Evolutionary conservation across 1,284 basidiomycete species (phyloP).

Genomic region (Phaffia rhodozyma): DNA sequence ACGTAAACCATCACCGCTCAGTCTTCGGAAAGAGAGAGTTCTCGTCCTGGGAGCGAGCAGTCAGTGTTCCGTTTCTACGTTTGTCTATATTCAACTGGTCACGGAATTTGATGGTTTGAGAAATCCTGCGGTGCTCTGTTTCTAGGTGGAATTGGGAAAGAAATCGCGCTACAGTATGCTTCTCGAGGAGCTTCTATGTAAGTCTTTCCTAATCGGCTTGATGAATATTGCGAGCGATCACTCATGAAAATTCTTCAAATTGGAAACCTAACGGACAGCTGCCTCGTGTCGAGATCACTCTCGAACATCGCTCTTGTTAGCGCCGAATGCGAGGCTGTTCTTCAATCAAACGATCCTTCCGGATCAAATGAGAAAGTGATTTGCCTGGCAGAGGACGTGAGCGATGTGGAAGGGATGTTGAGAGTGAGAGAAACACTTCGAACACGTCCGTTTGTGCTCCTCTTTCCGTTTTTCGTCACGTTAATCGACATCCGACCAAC

Average conservation of each 20-base stretch:
- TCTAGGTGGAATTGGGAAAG: slow-evolving; percentile 55
- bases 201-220: slow-evolving; percentile 1
- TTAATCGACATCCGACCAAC: neutral
- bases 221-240: neutral
- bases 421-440: slow-evolving; percentile 46
- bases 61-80: neutral
- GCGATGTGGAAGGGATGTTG: slow-evolving; percentile 55
- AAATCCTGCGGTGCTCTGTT: neutral
- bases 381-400: slow-evolving; percentile 52
- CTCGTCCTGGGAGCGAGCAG: slow-evolving; percentile 68
- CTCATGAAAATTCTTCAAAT: neutral
- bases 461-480: neutral
- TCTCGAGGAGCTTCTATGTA: slow-evolving; percentile 55
- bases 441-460: slow-evolving; percentile 40
- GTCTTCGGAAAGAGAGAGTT: slow-evolving; percentile 47
- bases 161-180: slow-evolving; percentile 61
- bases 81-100: neutral
- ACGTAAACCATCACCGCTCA: no score
- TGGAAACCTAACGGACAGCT: slow-evolving; percentile 30
- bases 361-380: slow-evolving; percentile 12
- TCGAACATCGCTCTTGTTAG: slow-evolving; percentile 49
- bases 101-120: neutral
- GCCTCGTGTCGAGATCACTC: slow-evolving; percentile 59
- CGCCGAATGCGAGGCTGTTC: slow-evolving; percentile 43
- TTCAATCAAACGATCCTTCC: slow-evolving; percentile 16